A percentile compares a stretch with the other conserved stretches of the same genome.
These are phyloP conservation scores for Porphyrellus cyaneotinctus DNA, from an alignment of 768 basidiomycete genomes.

Conservation along the genomic window DNA sequence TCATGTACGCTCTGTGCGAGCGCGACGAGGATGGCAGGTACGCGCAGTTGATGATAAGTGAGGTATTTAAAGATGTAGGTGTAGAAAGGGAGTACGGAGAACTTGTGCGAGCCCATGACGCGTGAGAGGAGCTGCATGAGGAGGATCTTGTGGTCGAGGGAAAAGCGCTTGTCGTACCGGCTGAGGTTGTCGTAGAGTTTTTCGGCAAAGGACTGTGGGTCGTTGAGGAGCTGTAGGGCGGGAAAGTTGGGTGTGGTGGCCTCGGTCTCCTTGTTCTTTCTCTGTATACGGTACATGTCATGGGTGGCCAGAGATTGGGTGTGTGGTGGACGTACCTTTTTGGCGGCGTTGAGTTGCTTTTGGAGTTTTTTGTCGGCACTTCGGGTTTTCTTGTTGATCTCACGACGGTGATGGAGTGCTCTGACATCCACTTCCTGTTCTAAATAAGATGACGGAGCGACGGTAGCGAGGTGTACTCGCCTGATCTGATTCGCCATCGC, in stretches of 20 bases:
- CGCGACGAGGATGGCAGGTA: slow-evolving; percentile 89
- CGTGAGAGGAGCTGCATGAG: slow-evolving; percentile 95
- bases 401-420: slow-evolving; percentile 78
- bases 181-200: slow-evolving; percentile 84
- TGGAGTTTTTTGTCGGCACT: slow-evolving; percentile 78
- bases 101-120: slow-evolving; percentile 89
- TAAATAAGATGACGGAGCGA: slow-evolving; percentile 2
- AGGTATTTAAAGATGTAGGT: slow-evolving; percentile 95
- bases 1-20: slow-evolving; percentile 95
- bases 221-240: slow-evolving; percentile 86
- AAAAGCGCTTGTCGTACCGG: slow-evolving; percentile 89
- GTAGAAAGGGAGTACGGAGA: slow-evolving; percentile 92
- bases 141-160: slow-evolving; percentile 94
- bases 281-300: slow-evolving; percentile 36
- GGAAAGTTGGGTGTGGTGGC: slow-evolving; percentile 68
- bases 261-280: slow-evolving; percentile 29
- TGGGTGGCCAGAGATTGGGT: neutral
- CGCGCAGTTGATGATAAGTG: slow-evolving; percentile 83
- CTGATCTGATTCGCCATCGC: slow-evolving; percentile 65
- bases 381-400: slow-evolving; percentile 89
- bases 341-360: slow-evolving; percentile 68
- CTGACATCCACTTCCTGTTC: slow-evolving; percentile 60
- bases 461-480: neutral
- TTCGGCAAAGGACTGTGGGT: slow-evolving; percentile 94
- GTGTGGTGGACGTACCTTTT: slow-evolving; percentile 48